phyloP scores from a whole-genome alignment of 345 rosid species.

The Streptanthus diversifolius region DNA sequence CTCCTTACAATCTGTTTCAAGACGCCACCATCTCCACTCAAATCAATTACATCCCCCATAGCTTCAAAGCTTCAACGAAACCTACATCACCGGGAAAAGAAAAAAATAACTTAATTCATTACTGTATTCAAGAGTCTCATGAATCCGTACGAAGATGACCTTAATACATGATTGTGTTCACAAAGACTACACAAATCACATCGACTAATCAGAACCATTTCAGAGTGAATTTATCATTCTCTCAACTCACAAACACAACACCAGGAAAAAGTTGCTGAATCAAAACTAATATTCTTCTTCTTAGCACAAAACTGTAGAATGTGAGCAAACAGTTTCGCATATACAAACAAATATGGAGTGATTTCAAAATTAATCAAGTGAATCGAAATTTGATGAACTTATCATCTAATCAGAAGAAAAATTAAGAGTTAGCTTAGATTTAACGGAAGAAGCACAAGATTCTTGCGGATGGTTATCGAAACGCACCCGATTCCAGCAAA shows the following conservation, averaged over 20 bases:
- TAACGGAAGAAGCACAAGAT: not conserved
- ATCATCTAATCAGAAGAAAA: not conserved
- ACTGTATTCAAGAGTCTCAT: not conserved
- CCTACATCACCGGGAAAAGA: not conserved
- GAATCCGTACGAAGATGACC: not conserved
- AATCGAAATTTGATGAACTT: no score
- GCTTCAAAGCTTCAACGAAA: conserved; percentile 24
- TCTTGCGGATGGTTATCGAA: not conserved
- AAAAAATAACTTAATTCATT: not conserved
- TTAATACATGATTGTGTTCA: no score
- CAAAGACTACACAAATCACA: not conserved
- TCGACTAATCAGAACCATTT: not conserved
- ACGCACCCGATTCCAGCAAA: conserved; percentile 8
- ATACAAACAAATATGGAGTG: no score
- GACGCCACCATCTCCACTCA: conserved; percentile 83
- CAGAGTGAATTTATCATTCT: no score
- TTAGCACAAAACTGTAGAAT: no score
- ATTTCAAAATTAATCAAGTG: no score
- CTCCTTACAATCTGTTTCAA: conserved; percentile 55
- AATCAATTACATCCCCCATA: conserved; percentile 64
- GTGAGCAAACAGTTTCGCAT: no score
- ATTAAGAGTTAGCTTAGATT: not conserved
- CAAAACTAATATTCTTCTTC: not conserved
- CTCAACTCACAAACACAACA: not conserved
- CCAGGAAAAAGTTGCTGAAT: not conserved